Percentiles rank a stretch among this genome's conserved stretches.
These are phyloP conservation scores for Rhizopus microsporus DNA, from an alignment of 371 early-diverging fungal species.

Conservation along the genomic window DNA sequence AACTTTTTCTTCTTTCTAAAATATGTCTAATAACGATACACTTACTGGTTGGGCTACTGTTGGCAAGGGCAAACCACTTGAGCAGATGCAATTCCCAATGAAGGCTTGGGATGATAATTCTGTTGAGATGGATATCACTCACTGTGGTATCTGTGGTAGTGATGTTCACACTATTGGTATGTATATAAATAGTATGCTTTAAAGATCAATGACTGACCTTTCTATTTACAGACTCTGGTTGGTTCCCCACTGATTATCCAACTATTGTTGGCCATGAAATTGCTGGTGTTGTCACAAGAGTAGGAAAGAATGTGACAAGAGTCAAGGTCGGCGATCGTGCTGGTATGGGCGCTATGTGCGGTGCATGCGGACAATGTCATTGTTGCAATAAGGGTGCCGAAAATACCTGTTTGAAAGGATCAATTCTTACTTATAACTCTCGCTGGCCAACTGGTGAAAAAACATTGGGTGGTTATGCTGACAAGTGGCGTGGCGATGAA, in stretches of 20 bases:
- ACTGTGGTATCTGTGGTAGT: constrained; percentile 59
- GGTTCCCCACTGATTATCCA: constrained; percentile 55
- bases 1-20: too few species aligned
- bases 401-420: constrained; percentile 22
- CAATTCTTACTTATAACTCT: constrained; percentile 54
- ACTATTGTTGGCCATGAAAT: constrained; percentile 63
- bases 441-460: constrained; percentile 55
- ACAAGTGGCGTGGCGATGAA: too few species aligned
- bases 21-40: neutral
- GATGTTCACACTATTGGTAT: constrained; percentile 58
- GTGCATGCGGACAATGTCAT: too few species aligned
- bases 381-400: constrained; percentile 26
- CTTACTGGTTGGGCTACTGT: constrained; percentile 28
- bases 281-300: constrained; percentile 40
- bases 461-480: constrained; percentile 61
- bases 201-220: constrained; percentile 26
- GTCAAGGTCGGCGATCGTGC: too few species aligned
- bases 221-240: constrained; percentile 39
- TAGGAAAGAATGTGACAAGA: neutral
- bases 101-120: constrained; percentile 45
- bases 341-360: too few species aligned
- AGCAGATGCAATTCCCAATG: neutral
- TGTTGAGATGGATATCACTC: constrained; percentile 53
- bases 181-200: neutral
- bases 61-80: constrained; percentile 18